These are phyloP conservation scores for Colletotrichum scovillei DNA, from an alignment of 2,329 filamentous ascomycete genomes.

Conservation along the genomic window DNA sequence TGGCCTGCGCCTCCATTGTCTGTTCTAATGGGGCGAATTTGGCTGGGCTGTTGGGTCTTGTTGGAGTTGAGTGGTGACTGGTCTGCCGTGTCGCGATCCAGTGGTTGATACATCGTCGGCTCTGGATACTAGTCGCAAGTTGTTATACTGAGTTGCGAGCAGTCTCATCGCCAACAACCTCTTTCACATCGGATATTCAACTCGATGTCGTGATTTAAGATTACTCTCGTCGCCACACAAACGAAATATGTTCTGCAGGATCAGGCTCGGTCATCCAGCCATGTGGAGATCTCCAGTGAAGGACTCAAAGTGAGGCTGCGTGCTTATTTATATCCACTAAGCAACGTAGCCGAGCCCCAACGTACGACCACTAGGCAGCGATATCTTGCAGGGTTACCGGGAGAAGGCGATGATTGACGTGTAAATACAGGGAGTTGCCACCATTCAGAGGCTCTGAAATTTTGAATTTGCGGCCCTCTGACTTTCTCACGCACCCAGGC, in stretches of 20 bases:
- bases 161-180: too few relatives aligned
- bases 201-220: too few relatives aligned
- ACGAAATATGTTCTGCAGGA: too few relatives aligned
- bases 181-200: too few relatives aligned
- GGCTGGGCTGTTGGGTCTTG: not conserved
- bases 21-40: not conserved
- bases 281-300: not conserved
- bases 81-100: not conserved
- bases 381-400: not conserved
- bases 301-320: not conserved
- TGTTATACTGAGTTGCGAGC: too few relatives aligned
- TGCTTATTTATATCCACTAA: not conserved
- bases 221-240: too few relatives aligned
- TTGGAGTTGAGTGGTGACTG: not conserved
- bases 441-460: not conserved
- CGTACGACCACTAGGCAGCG: not conserved
- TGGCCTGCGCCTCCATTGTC: not conserved
- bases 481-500: not conserved
- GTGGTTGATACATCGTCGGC: not conserved
- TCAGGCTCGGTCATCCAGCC: not conserved
- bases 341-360: not conserved
- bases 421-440: not conserved
- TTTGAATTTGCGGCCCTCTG: not conserved
- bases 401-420: not conserved
- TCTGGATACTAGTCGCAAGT: too few relatives aligned